Conservation (phyloP, 1,284 basidiomycete species). For the Papiliotrema flavescens region DNA sequence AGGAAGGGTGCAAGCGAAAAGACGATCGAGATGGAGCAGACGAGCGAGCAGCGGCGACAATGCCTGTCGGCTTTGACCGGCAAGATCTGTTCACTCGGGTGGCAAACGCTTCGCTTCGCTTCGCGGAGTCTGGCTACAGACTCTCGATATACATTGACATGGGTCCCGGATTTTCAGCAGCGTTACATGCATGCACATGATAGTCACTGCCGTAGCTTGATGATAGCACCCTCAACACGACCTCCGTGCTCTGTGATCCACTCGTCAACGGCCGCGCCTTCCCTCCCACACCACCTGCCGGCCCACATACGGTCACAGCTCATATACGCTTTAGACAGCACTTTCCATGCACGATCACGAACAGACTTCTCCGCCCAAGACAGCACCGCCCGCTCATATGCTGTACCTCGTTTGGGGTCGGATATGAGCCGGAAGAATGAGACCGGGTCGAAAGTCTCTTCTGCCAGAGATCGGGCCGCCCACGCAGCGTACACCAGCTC, state of each 20-base stretch:
- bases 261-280: constrained; percentile 10
- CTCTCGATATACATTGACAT: too few relatives aligned
- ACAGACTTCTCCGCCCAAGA: constrained; percentile 26
- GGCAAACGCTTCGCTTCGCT: too few relatives aligned
- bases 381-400: constrained; percentile 30
- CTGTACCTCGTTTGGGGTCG: background rate
- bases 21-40: too few relatives aligned
- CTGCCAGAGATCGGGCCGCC: constrained; percentile 18
- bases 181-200: background rate
- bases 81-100: too few relatives aligned
- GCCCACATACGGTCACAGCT: constrained; percentile 24
- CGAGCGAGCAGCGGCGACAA: too few relatives aligned
- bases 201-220: constrained; percentile 23
- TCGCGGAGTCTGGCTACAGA: too few relatives aligned
- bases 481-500: constrained; percentile 6
- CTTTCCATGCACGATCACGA: constrained; percentile 27
- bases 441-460: constrained; percentile 30
- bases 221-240: constrained; percentile 18
- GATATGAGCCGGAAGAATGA: constrained; percentile 17
- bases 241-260: constrained; percentile 24
- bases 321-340: constrained; percentile 32
- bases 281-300: constrained; percentile 1
- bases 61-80: too few relatives aligned
- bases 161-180: too few relatives aligned
- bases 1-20: too few relatives aligned